Percentiles rank a stretch among this genome's conserved stretches.
These are phyloP conservation scores for Pseudoperonospora humuli DNA, from an alignment of 352 stramenopile species.

Conservation along the genomic window DNA sequence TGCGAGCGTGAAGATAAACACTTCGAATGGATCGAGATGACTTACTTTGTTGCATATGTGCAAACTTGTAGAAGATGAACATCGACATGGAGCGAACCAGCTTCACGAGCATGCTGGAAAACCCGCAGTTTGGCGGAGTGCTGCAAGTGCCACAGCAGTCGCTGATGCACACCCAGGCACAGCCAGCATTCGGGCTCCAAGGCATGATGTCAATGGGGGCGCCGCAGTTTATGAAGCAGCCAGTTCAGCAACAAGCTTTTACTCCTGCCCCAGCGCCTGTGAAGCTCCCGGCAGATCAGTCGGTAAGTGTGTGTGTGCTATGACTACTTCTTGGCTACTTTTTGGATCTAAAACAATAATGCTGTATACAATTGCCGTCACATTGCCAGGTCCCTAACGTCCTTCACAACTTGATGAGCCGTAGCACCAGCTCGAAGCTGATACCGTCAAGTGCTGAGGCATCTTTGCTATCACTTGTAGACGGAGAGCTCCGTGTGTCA, in stretches of 20 bases:
- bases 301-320: conserved; percentile 11
- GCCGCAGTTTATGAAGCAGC: conserved; percentile 20
- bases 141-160: conserved; percentile 22
- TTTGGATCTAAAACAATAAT: too few species aligned
- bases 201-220: conserved; percentile 15
- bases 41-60: conserved; percentile 27
- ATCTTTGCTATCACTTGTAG: conserved; percentile 47
- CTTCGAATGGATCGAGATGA: conserved; percentile 15
- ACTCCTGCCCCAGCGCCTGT: conserved; percentile 7
- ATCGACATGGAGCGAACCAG: conserved; percentile 29
- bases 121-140: conserved; percentile 20
- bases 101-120: conserved; percentile 28
- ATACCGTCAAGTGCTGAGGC: conserved; percentile 33
- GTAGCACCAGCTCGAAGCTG: conserved; percentile 17
- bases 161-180: conserved; percentile 16
- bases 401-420: conserved; percentile 29
- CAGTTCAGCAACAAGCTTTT: conserved; percentile 7
- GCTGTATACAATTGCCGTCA: too few species aligned
- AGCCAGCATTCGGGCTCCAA: conserved; percentile 17
- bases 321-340: background rate
- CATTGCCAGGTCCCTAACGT: conserved; percentile 28
- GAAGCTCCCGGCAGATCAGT: conserved; percentile 20
- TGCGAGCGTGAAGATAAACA: too few species aligned
- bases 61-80: conserved; percentile 33
- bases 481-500: conserved; percentile 41